Base-by-base conservation (phyloP, 768 basidiomycete genomes). In the Leucosporidium scottii region DNA sequence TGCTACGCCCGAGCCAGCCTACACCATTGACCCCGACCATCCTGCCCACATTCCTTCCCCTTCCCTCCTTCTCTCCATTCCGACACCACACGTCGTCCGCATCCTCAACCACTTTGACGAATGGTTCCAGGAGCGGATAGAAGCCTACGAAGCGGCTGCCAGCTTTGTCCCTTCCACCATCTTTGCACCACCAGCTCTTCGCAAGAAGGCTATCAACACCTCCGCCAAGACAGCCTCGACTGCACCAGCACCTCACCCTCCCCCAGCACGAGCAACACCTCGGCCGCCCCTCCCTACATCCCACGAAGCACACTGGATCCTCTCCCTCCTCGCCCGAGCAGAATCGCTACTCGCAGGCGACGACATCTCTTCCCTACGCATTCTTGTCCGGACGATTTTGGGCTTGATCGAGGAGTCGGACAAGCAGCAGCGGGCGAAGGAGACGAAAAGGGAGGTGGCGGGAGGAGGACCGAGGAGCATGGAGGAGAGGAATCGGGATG, bases 251-350 rank as follows among this genome's bases (percentile, higher is more conserved):
- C 18, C 28, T 6, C 23, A n/a, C 4, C 28, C 61, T 2, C 18
- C 47, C 9, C 5, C 50, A 1, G 21, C 51, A 3, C 25, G 28
- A 50, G 8, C 28, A 4, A 25, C 62, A 2, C 57, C 48, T 13
- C 51, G 39, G 9, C 64, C 68, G 0, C 68, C 68, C 4, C 59
- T 72, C 4, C 71, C 71, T 1, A 58, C 59, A 0, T 44, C 67
- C 23, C 71, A 69, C 67, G 71, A 72, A 50, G 25, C 51, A 21
- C 67, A 72, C 12, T 92, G 90, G 90, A 85, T 92, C 53, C 89
- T 44, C 39, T 44, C 39, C 15, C 39, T 44, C 15, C 39, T 44
- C 39, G 39, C 39, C 7, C 39, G 39, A 44, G 39, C 39, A 44
- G 39, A 44, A 13, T 44, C 39, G 13, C 39, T 44, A 10, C 39